Conservation (phyloP, 2,329 filamentous ascomycete genomes). For the Huntiella decipiens region DNA sequence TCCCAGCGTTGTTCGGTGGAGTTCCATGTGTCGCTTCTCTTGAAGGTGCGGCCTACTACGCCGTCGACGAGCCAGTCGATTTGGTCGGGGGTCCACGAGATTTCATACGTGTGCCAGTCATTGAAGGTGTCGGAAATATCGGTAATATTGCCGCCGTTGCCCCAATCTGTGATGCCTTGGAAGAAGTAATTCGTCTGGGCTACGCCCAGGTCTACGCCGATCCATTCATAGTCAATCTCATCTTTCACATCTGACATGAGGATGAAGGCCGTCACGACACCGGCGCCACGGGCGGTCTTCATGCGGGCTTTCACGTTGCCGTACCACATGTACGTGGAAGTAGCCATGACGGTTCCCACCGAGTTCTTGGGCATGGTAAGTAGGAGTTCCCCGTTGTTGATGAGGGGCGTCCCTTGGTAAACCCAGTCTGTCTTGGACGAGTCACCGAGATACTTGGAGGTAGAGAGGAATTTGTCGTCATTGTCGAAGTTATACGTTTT, state of each 20-base stretch:
- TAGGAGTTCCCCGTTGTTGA: constrained; percentile 50
- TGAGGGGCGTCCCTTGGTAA: constrained; percentile 54
- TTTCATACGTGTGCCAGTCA: constrained; percentile 76
- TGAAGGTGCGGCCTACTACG: constrained; percentile 50
- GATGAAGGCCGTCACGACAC: constrained; percentile 96
- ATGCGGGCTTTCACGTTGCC: constrained; percentile 74
- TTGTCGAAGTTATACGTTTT: constrained; percentile 55
- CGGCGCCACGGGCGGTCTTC: constrained; percentile 65
- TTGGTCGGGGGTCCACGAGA: constrained; percentile 75
- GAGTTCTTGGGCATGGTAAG: constrained; percentile 79
- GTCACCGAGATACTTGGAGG: constrained; percentile 75
- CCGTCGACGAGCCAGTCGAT: constrained; percentile 83
- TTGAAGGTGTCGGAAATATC: constrained; percentile 46
- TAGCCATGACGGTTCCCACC: constrained; percentile 69
- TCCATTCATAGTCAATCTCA: constrained; percentile 93
- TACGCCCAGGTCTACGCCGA: constrained; percentile 57
- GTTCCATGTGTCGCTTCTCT: constrained; percentile 74
- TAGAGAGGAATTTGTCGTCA: constrained; percentile 49
- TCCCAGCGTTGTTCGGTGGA: constrained; percentile 59
- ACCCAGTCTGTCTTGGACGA: constrained; percentile 70
- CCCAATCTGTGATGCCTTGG: constrained; percentile 77
- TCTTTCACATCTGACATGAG: constrained; percentile 90
- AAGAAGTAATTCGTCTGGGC: constrained; percentile 96
- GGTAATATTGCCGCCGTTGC: constrained; percentile 54
- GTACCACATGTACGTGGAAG: constrained; percentile 88